phyloP scores from a whole-genome alignment of 164 flowering plant species.

The Dillenia turbinata region DNA sequence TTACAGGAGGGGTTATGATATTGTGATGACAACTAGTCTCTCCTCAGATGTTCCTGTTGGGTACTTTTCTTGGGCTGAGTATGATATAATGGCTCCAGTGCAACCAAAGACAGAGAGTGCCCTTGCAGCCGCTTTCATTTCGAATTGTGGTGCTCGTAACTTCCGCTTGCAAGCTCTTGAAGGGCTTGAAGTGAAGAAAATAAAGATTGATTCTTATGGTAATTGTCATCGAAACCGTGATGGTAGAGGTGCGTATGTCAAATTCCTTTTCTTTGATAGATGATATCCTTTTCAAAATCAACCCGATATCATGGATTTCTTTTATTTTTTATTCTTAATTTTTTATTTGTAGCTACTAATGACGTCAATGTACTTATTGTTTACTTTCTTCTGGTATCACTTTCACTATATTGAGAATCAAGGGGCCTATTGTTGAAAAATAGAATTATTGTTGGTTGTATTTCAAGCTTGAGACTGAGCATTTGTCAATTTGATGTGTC shows the following conservation, averaged over 20 bases:
- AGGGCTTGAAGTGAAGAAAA: conserved; percentile 50
- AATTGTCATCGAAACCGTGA: conserved; percentile 81
- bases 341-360: neutral
- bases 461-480: too few relatives aligned
- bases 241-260: conserved; percentile 57
- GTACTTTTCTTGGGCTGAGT: conserved; percentile 98
- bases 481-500: too few relatives aligned
- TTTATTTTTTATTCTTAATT: neutral
- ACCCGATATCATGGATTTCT: neutral
- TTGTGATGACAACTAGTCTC: conserved; percentile 96
- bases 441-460: too few relatives aligned
- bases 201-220: conserved; percentile 93
- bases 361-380: too few relatives aligned
- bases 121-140: conserved; percentile 94
- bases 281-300: neutral
- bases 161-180: conserved; percentile 90
- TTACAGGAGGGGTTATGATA: conserved; percentile 63
- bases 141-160: conserved; percentile 89
- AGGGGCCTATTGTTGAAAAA: too few relatives aligned
- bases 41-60: conserved; percentile 99
- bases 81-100: conserved; percentile 94
- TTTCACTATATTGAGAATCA: too few relatives aligned
- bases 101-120: conserved; percentile 83
- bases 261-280: neutral
- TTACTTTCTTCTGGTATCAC: neutral